phyloP scores from a whole-genome alignment of 495 filamentous ascomycete species.

The Neurospora sp. region DNA sequence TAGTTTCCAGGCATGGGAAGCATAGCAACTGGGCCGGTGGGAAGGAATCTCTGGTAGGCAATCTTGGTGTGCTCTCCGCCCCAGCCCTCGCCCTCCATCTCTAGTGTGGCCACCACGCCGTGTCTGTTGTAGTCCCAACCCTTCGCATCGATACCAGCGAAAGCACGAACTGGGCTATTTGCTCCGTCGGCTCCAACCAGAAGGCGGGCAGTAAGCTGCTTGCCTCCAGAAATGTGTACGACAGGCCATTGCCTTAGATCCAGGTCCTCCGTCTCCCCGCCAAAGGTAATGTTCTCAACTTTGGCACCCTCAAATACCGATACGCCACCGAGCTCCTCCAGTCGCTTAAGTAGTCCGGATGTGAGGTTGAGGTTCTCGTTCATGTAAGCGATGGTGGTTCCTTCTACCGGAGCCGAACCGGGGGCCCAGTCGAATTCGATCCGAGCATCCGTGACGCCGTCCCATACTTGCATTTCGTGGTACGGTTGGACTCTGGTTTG shows the following conservation, averaged over 20 bases:
- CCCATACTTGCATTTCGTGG: conserved; percentile 93
- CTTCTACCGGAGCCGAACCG: conserved; percentile 30
- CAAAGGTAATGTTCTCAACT: conserved; percentile 69
- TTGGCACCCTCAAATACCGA: conserved; percentile 63
- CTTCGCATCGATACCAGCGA: conserved; percentile 70
- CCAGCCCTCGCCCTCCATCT: conserved; percentile 50
- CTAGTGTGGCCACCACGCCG: conserved; percentile 82
- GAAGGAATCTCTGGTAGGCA: conserved; percentile 93
- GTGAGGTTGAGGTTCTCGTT: conserved; percentile 87
- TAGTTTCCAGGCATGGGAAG: conserved; percentile 76
- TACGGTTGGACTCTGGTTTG: conserved; percentile 69
- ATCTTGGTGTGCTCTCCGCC: conserved; percentile 48
- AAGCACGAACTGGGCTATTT: conserved; percentile 85
- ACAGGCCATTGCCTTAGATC: conserved; percentile 84
- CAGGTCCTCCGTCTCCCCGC: conserved; percentile 54
- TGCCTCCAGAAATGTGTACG: conserved; percentile 52
- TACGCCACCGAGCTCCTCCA: conserved; percentile 58
- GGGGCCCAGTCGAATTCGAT: conserved; percentile 78
- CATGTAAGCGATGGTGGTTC: conserved; percentile 80
- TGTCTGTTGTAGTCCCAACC: conserved; percentile 93
- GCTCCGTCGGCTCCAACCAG: conserved; percentile 90
- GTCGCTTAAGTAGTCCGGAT: conserved; percentile 56
- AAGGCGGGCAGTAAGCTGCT: conserved; percentile 65
- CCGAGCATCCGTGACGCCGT: conserved; percentile 74
- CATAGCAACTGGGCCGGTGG: conserved; percentile 81